Evolutionary conservation across 192 early-diverging fungal species (phyloP), one percentile per base, ranked within the genome.

Genomic region (Podila clonocystis): DNA sequence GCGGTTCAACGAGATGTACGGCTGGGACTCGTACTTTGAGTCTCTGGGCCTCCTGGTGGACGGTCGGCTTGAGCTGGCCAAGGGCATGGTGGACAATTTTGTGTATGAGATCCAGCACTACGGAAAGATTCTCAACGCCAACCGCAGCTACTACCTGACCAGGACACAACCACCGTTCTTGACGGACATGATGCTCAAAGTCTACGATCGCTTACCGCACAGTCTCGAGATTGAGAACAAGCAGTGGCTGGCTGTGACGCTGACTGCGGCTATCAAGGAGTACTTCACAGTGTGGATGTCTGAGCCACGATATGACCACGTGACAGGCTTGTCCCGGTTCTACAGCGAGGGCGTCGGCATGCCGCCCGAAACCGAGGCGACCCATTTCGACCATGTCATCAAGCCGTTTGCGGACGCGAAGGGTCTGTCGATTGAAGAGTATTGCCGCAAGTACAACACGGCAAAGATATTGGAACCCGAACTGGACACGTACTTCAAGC

Each of bases 1-100:
- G 15, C 91, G 98, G 8, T 99, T 99, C 87, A 99, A 99, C 79
- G 98, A 99, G 84, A 97, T 97, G 93, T 99, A 99, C 82, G 97
- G 97, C 0, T 99, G 98, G 98, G 98, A 99, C 82, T 92, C 90
- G 63, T 97, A 97, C 82, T 98, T 98, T 87, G 96, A 97, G 75
- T 87, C 94, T 0, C 84, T 98, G 4, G 98, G 97, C 7, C 82
- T 99, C 36, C 72, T 97, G 38, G 87, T 91, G 11, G 97, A 99
- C 83, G 94, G 92, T 19, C 92, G 95, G 20, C 68, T 93, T 17
- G 93, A 95, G 68, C 82, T 99, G 65, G 95, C 93, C 22, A 90
- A 94, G 73, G 92, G 93, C 72, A 98, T 98, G 97, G 94, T 99
- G 8, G 97, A 99, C 70, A 97, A 99, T 83, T 98, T 99, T 86